Evolutionary conservation across 345 rosid genomes (phyloP).

Genomic region (Melaleuca alternifolia): DNA sequence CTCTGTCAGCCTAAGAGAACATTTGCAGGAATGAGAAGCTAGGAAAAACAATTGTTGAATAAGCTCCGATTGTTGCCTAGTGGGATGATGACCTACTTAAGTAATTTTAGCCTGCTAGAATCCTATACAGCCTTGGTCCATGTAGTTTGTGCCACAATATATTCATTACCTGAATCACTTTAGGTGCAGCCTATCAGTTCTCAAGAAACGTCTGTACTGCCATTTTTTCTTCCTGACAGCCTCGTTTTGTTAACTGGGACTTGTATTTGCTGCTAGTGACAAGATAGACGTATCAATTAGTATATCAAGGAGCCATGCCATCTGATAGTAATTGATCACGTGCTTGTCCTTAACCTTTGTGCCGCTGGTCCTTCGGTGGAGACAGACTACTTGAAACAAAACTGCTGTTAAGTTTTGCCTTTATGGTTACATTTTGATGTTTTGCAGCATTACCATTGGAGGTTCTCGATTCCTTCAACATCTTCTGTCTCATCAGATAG

Average conservation of each 20-base stretch:
- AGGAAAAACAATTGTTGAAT: neutral
- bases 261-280: neutral
- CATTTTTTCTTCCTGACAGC: too few relatives aligned
- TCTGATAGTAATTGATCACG: neutral
- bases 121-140: neutral
- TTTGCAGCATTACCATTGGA: conserved; percentile 28
- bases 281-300: neutral
- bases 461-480: conserved; percentile 16
- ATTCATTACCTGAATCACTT: neutral
- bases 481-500: conserved; percentile 18
- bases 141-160: neutral
- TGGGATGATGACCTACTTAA: neutral
- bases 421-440: neutral
- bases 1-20: neutral
- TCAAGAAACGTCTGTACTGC: neutral
- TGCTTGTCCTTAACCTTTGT: neutral
- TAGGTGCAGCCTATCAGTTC: neutral
- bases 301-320: neutral
- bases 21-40: neutral
- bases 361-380: neutral
- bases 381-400: neutral
- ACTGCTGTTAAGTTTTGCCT: neutral
- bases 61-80: neutral
- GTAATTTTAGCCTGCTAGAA: neutral
- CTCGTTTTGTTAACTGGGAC: too few relatives aligned